Evolutionary conservation across 768 basidiomycete genomes (phyloP).

Genomic region (Amylocystis lapponica): DNA sequence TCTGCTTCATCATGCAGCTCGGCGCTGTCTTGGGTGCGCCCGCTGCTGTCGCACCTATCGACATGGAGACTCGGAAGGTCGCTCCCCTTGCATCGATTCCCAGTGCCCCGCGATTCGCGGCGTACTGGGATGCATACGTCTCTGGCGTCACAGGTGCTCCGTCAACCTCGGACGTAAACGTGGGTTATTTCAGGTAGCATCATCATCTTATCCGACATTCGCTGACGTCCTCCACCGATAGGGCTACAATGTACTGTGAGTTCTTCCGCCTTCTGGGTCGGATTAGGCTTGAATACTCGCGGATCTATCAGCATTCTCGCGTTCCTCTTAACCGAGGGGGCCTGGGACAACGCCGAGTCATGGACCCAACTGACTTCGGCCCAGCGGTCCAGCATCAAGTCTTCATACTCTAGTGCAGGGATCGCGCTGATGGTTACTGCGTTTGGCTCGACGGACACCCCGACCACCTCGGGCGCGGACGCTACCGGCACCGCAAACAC

Average conservation of each 20-base stretch:
- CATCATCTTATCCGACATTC: neutral
- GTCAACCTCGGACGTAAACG: conserved; percentile 25
- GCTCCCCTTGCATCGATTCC: conserved; percentile 3
- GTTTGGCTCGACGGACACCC: conserved; percentile 43
- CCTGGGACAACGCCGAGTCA: conserved; percentile 40
- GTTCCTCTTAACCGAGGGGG: conserved; percentile 36
- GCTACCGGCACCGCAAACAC: conserved; percentile 34
- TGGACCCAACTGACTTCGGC: conserved; percentile 36
- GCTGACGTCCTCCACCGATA: neutral
- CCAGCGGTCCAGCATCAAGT: conserved; percentile 36
- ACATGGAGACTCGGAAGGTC: neutral
- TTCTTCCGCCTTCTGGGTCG: neutral
- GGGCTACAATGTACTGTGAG: conserved; percentile 2
- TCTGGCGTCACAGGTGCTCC: conserved; percentile 36
- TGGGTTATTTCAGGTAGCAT: conserved; percentile 16
- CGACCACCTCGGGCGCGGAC: conserved; percentile 36
- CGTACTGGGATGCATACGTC: conserved; percentile 33
- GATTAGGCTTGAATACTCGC: neutral
- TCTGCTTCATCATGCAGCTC: neutral
- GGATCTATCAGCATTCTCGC: conserved; percentile 31
- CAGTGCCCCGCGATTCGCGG: conserved; percentile 34
- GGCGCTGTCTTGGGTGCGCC: neutral
- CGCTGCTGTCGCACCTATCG: neutral
- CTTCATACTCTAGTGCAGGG: conserved; percentile 48
- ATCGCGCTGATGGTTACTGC: conserved; percentile 53